Conservation (phyloP, 208 protist genomes). For the Leishmania tropica region DNA sequence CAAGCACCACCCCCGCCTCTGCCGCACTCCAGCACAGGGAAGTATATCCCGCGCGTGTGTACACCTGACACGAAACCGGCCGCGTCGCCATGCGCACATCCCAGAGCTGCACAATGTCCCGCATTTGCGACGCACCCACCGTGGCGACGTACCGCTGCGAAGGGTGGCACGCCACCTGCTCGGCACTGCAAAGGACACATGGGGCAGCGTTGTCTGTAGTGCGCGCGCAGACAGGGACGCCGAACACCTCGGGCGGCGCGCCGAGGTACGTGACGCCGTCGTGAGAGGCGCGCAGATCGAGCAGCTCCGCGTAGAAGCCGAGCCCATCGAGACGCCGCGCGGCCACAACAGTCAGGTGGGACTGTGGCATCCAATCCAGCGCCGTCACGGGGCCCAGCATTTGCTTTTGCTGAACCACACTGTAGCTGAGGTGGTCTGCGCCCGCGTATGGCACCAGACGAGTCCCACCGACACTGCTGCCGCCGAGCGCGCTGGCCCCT, state of each 20-base stretch:
- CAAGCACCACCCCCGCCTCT: conserved; percentile 45
- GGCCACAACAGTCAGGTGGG: conserved; percentile 60
- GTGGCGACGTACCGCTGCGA: conserved; percentile 64
- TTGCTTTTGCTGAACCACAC: conserved; percentile 31
- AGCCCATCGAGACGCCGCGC: conserved; percentile 45
- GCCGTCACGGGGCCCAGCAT: conserved; percentile 61
- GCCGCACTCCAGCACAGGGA: conserved; percentile 60
- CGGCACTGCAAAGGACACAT: conserved; percentile 53
- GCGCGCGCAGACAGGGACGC: conserved; percentile 14
- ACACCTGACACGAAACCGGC: conserved; percentile 35
- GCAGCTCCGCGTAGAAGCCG: conserved; percentile 63
- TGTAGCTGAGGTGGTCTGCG: conserved; percentile 30
- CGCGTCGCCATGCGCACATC: conserved; percentile 60
- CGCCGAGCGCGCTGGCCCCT: conserved; percentile 6
- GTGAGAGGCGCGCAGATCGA: conserved; percentile 70
- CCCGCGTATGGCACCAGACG: conserved; percentile 12
- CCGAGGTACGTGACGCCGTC: conserved; percentile 58
- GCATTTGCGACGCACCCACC: conserved; percentile 33
- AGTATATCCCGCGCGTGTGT: conserved; percentile 50
- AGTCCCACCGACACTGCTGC: conserved; percentile 2
- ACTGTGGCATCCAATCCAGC: conserved; percentile 71
- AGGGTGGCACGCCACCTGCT: conserved; percentile 66
- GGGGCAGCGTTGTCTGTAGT: conserved; percentile 3
- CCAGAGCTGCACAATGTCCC: conserved; percentile 79
- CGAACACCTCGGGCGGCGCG: conserved; percentile 37